Evolutionary conservation across 306 rosid genomes (phyloP).

Genomic region (Lotus japonicus): DNA sequence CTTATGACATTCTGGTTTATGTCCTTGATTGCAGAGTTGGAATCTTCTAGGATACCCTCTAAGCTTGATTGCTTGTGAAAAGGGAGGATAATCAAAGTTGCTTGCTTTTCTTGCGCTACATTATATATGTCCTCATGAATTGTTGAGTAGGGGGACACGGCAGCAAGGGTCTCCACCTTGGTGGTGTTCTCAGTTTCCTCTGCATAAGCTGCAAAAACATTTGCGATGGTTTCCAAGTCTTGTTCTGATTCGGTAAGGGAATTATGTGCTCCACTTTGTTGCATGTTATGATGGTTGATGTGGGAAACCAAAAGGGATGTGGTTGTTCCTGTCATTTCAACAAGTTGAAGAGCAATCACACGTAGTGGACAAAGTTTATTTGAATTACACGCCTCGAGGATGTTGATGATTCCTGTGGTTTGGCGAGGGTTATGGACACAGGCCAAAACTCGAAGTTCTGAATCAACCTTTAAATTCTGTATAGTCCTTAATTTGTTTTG

Average conservation of each 20-base stretch:
- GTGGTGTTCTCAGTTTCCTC: not conserved
- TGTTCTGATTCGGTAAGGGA: slow-evolving; percentile 19
- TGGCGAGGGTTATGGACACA: slow-evolving; percentile 34
- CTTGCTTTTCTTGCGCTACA: slow-evolving; percentile 28
- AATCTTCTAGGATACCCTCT: slow-evolving; percentile 23
- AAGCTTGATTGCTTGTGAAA: slow-evolving; percentile 29
- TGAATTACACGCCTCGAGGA: slow-evolving; percentile 18
- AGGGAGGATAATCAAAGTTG: slow-evolving; percentile 31
- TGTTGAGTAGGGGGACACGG: slow-evolving; percentile 29
- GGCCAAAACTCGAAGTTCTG: slow-evolving; percentile 22
- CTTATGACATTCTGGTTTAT: slow-evolving; percentile 28
- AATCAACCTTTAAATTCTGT: slow-evolving; percentile 18
- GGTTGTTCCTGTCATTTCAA: slow-evolving; percentile 22
- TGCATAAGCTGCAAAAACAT: slow-evolving; percentile 1
- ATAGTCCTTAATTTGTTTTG: slow-evolving; percentile 24
- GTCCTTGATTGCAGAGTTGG: not conserved
- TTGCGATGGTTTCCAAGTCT: slow-evolving; percentile 24
- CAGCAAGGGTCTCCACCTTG: slow-evolving; percentile 12
- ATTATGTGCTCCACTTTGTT: not conserved
- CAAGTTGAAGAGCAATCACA: slow-evolving; percentile 27
- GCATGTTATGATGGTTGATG: not conserved
- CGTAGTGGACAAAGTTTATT: slow-evolving; percentile 15
- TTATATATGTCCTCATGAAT: slow-evolving; percentile 38
- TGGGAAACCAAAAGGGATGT: slow-evolving; percentile 25
- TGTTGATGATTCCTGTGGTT: slow-evolving; percentile 21